Base-by-base conservation (phyloP, 148 eudicot species). In the Vaccinium macrocarpon region DNA sequence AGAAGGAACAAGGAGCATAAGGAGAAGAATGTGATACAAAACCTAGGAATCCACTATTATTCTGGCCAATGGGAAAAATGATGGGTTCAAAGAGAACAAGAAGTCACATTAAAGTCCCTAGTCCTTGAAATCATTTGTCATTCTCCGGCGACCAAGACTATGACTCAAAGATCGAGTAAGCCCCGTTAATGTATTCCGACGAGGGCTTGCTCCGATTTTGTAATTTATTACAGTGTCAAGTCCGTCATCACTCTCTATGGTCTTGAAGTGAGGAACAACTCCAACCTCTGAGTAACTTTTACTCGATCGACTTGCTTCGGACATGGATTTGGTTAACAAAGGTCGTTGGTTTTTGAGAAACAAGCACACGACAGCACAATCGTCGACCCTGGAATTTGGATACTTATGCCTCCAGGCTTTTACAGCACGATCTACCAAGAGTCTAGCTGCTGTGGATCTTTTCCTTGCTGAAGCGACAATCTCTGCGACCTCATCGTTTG, bases 351-450 rank as follows among this genome's bases (percentile, higher is more conserved):
- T 85, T 83, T 92, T 92, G 77, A 93, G 88, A 82, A 90, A 95
- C 81, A 94, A 87, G 82, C 91, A 91, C 2, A 94, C 68, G 0
- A 85, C 94, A 0, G 99, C 95, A 16, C 94, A 92, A 83, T 96
- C 99, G 27, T 96, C 98, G 0, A 85, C 79, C 84, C 88, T 89
- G 10, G 98, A 91, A 53, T 82, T n/a, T 5, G 95, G 99, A 73
- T 86, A 93, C 57, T 91, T 89, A 77, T 87, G 75, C 76, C 89
- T 92, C 99, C 99, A 96, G 1, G 95, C 94, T 81, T 93, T 87
- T 9, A 88, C 82, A 12, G 99, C 98, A 4, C 88, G 88, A 2
- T 87, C 84, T 8, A 93, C 91, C 51, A 96, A 66, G 73, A 91
- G 76, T 86, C 89, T 94, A 6, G 99, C 98, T 5, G 98, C 95